Conservation (phyloP, 1,139 yeast genomes). For the Yamadazyma jaroonii region DNA sequence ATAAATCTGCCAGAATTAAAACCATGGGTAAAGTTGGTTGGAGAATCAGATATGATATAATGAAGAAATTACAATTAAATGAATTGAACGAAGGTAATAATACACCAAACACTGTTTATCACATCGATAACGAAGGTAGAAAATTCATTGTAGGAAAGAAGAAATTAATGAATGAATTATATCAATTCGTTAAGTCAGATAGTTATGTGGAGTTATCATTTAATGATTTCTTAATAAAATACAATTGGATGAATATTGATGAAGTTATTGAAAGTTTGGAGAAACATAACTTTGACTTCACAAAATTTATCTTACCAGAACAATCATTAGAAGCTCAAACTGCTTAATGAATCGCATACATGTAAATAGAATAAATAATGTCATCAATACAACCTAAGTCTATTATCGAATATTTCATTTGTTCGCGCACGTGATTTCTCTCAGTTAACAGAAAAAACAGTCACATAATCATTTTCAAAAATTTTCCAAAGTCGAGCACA, state of each 20-base stretch:
- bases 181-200: slow-evolving; percentile 48
- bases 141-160: slow-evolving; percentile 62
- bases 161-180: slow-evolving; percentile 53
- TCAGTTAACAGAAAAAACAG: slow-evolving; percentile 5
- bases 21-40: slow-evolving; percentile 92
- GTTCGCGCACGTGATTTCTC: slow-evolving; percentile 4
- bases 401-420: not conserved
- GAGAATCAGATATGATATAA: slow-evolving; percentile 75
- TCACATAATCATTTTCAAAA: slow-evolving; percentile 4
- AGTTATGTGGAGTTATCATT: slow-evolving; percentile 43
- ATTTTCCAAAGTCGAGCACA: slow-evolving; percentile 5
- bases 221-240: slow-evolving; percentile 26
- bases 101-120: slow-evolving; percentile 34
- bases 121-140: slow-evolving; percentile 46
- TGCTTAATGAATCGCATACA: slow-evolving; percentile 2
- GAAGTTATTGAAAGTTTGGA: slow-evolving; percentile 43
- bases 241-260: slow-evolving; percentile 36
- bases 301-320: slow-evolving; percentile 1
- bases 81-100: slow-evolving; percentile 23
- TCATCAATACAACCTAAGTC: slow-evolving; percentile 1
- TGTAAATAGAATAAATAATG: slow-evolving; percentile 5
- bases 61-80: slow-evolving; percentile 33
- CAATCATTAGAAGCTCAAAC: not conserved
- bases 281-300: slow-evolving; percentile 31
- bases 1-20: slow-evolving; percentile 83